A percentile compares a stretch with the other conserved stretches of the same genome.
These are phyloP conservation scores for Nicotiana paniculata DNA, from an alignment of 257 asterid genomes.

Conservation along the genomic window DNA sequence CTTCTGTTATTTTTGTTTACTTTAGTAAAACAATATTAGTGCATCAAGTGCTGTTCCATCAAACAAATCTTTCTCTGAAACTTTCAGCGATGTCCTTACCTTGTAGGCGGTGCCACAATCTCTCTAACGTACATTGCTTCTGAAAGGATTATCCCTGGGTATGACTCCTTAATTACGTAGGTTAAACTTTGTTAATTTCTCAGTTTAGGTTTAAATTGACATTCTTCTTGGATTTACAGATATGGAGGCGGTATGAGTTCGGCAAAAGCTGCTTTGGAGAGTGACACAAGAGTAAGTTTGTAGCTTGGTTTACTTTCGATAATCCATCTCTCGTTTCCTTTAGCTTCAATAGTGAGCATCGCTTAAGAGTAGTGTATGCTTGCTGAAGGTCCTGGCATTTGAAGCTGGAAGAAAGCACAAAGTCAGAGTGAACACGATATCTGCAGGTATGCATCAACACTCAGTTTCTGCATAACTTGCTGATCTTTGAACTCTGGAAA, in stretches of 20 bases:
- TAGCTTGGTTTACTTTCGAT: slow-evolving; percentile 3
- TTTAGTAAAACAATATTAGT: not conserved
- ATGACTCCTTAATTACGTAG: not conserved
- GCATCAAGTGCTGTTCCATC: not conserved
- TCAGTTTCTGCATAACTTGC: not conserved
- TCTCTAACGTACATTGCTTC: slow-evolving; percentile 95
- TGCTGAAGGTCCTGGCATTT: slow-evolving; percentile 79
- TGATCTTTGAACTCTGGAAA: not conserved
- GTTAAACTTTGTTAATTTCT: not conserved
- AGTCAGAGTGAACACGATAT: slow-evolving; percentile 89
- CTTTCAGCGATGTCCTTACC: not conserved
- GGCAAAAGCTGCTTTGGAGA: slow-evolving; percentile 92
- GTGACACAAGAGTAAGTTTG: slow-evolving; percentile 71
- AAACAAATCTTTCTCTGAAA: not conserved
- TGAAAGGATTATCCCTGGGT: slow-evolving; percentile 96
- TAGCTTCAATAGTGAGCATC: not conserved
- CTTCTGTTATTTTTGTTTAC: not conserved
- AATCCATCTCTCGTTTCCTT: not conserved
- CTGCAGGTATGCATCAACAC: slow-evolving; percentile 62
- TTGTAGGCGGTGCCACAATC: slow-evolving; percentile 85
- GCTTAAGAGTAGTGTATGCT: slow-evolving; percentile 4
- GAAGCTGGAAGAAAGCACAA: slow-evolving; percentile 88
- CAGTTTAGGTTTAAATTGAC: not conserved
- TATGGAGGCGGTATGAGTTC: slow-evolving; percentile 99
- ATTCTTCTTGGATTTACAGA: slow-evolving; percentile 31